A percentile compares a stretch with the other conserved stretches of the same genome.
Evolutionary conservation across 1,139 yeast genomes (phyloP).

Genomic region (Tardiomyces depauwii): DNA sequence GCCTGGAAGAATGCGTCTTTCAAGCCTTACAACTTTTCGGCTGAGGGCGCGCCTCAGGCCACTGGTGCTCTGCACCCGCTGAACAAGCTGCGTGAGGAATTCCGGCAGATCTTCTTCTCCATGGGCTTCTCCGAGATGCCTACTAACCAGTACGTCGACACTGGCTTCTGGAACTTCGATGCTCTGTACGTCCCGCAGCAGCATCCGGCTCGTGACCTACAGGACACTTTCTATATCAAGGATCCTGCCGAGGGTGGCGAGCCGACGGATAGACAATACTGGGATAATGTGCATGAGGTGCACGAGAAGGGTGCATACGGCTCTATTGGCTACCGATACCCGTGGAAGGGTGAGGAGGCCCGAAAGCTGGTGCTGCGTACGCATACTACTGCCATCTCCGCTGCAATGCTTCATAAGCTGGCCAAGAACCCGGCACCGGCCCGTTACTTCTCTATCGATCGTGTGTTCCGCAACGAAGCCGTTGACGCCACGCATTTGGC

Average conservation of each 20-base stretch:
- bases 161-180: constrained; percentile 99
- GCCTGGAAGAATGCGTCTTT: constrained; percentile 77
- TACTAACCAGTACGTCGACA: constrained; percentile 91
- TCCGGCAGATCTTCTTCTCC: constrained; percentile 92
- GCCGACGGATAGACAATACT: constrained; percentile 71
- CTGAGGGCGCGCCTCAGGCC: constrained; percentile 79
- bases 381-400: constrained; percentile 91
- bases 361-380: constrained; percentile 89
- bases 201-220: constrained; percentile 98
- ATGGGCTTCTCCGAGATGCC: constrained; percentile 99
- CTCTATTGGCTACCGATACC: constrained; percentile 95
- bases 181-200: constrained; percentile 95
- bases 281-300: constrained; percentile 67
- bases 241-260: constrained; percentile 74
- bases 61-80: constrained; percentile 96
- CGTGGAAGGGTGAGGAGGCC: constrained; percentile 90
- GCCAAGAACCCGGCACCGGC: constrained; percentile 88
- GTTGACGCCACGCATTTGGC: constrained; percentile 99
- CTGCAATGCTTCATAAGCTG: constrained; percentile 75
- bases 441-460: constrained; percentile 89
- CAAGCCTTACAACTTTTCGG: constrained; percentile 91
- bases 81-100: constrained; percentile 93
- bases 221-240: constrained; percentile 93
- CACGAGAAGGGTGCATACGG: constrained; percentile 90
- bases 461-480: constrained; percentile 99